These are phyloP conservation scores for Fusarium ambrosium DNA, from an alignment of 2,329 filamentous ascomycete genomes.

Conservation along the genomic window DNA sequence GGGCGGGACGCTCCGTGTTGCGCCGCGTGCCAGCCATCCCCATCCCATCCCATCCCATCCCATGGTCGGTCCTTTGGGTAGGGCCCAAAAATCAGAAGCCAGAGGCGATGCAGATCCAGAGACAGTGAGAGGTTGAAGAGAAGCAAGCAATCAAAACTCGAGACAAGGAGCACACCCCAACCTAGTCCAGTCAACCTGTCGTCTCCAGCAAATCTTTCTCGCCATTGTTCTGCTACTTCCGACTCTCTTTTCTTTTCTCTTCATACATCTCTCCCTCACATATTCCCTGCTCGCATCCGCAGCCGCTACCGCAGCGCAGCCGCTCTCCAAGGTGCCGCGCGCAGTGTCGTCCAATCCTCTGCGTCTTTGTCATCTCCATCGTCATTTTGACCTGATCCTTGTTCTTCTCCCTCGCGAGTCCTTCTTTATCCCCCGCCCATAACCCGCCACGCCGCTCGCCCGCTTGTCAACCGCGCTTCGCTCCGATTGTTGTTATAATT, in stretches of 20 bases:
- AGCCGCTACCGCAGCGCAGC: constrained; percentile 12
- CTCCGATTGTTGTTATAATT: constrained; percentile 24
- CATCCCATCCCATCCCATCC: constrained; percentile 16
- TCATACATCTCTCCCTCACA: not conserved
- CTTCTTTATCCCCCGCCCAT: constrained; percentile 36
- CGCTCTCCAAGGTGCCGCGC: constrained; percentile 2
- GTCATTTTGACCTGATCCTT: constrained; percentile 43
- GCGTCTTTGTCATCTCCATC: constrained; percentile 39
- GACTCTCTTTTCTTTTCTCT: not conserved
- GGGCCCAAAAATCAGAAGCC: constrained; percentile 29
- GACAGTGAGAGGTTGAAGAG: constrained; percentile 34
- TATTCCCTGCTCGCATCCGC: constrained; percentile 13
- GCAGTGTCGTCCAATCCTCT: constrained; percentile 28
- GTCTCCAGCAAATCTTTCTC: constrained; percentile 35
- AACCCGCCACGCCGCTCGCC: constrained; percentile 36
- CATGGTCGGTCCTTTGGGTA: constrained; percentile 24
- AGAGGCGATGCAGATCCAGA: constrained; percentile 41
- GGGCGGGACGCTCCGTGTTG: constrained; percentile 42
- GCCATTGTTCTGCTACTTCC: constrained; percentile 13
- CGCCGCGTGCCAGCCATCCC: constrained; percentile 42
- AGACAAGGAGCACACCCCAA: constrained; percentile 39
- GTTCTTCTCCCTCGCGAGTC: constrained; percentile 26
- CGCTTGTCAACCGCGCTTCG: constrained; percentile 19
- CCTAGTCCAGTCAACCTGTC: constrained; percentile 14
- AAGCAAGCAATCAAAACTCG: constrained; percentile 34